Evolutionary conservation across 1,284 basidiomycete genomes (phyloP).

Genomic region (Cryptococcus sp.): DNA sequence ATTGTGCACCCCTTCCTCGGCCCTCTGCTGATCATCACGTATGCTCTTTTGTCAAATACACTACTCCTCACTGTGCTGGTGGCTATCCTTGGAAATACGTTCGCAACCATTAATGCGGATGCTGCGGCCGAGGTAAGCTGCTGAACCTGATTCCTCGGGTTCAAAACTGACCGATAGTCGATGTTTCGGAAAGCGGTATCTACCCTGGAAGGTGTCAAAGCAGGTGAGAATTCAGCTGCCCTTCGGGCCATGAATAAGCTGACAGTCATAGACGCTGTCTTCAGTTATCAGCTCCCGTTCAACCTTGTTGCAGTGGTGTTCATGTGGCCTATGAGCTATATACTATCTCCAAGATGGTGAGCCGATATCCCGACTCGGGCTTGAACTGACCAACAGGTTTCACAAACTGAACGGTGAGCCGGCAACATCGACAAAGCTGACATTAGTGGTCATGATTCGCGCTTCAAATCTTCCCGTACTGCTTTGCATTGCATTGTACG

Average conservation of each 20-base stretch:
- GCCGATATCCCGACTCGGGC: background rate
- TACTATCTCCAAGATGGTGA: constrained; percentile 57
- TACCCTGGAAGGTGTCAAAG: constrained; percentile 69
- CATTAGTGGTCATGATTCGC: constrained; percentile 51
- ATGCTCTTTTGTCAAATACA: constrained; percentile 83
- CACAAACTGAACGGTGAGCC: constrained; percentile 77
- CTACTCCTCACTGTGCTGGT: constrained; percentile 46
- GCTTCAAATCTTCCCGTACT: constrained; percentile 81
- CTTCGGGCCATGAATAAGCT: constrained; percentile 32
- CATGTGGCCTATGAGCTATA: constrained; percentile 75
- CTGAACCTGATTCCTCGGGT: background rate
- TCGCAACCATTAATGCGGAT: constrained; percentile 84
- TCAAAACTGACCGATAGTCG: constrained; percentile 55
- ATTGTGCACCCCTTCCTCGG: constrained; percentile 76
- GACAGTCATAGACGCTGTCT: constrained; percentile 68
- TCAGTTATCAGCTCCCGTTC: constrained; percentile 88
- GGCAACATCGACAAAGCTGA: constrained; percentile 54
- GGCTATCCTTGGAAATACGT: constrained; percentile 88
- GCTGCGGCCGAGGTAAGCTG: constrained; percentile 73
- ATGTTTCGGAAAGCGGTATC: constrained; percentile 89
- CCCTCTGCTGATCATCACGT: constrained; percentile 74
- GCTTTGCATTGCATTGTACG: constrained; percentile 72
- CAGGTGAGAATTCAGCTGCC: constrained; percentile 28
- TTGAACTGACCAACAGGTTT: constrained; percentile 23
- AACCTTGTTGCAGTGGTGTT: constrained; percentile 76